Base-by-base conservation (phyloP, 768 basidiomycete species). In the Chalciporus chontae region DNA sequence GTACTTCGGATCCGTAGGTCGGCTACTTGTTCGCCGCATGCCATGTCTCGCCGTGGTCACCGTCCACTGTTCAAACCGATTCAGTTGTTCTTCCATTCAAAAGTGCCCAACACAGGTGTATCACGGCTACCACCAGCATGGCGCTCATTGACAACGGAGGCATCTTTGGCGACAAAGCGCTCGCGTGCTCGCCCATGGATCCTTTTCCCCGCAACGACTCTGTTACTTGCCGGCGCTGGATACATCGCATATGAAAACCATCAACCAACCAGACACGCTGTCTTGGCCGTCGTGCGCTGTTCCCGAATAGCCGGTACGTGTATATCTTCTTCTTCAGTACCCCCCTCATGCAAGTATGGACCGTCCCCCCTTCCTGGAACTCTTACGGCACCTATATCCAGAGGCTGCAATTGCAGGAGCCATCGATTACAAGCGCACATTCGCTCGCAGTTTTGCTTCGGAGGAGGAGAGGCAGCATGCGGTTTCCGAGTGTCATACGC, bases 401-500 rank as follows among this genome's bases (percentile, higher is more conserved):
- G 84, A 74, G 60, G 80, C 85, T 38, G 82, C 85, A 21, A 65
- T 87, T 40, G 66, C 76, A 11, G 77, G 84, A 51, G 83, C 78
- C 36, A 72, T 87, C 45, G 85, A 88, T 65, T 87, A 90, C 72
- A 88, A 89, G 71, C 56, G 71, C 52, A 87, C 81, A 5, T 83
- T 88, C 69, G 69, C 76, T 21, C 72, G 71, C 50, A 63, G 50
- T 1, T 86, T 84, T 60, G 58, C 59, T 3, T 77, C 80, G 1
- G 72, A 79, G 32, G 74, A 78, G 13, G 77, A 80, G 44, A 71
- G 71, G 51, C 58, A 70, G 14, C 65, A 74, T 3, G 85, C 86
- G 3, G 77, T 81, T 56, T 89, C 89, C 13, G 71, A 80, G 27
- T 95, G 93, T 66, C 95, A 99, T 71, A 77, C 70, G 43, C 79